These are phyloP conservation scores for Boletales sp. DNA, from an alignment of 768 basidiomycete species.

Conservation along the genomic window DNA sequence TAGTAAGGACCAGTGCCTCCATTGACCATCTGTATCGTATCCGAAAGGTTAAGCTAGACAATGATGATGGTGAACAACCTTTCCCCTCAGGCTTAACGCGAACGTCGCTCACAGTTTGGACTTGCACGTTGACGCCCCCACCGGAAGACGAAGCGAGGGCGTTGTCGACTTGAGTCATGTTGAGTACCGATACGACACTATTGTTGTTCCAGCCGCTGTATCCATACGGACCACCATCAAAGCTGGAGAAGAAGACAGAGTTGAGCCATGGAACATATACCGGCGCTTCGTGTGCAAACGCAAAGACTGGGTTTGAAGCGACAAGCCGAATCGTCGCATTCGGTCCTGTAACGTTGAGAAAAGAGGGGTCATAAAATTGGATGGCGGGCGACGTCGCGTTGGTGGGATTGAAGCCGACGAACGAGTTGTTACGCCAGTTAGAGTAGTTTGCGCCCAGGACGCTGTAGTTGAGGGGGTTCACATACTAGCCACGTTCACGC, in stretches of 20 bases:
- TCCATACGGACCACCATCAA: conserved; percentile 62
- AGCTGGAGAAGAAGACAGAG: conserved; percentile 71
- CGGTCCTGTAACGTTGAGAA: conserved; percentile 56
- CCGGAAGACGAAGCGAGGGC: conserved; percentile 34
- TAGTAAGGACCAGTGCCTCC: conserved; percentile 63
- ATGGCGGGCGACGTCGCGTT: conserved; percentile 57
- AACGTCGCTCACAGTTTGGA: conserved; percentile 34
- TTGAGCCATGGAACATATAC: conserved; percentile 61
- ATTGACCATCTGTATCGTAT: conserved; percentile 66
- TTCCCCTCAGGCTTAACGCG: neutral
- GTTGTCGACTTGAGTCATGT: conserved; percentile 50
- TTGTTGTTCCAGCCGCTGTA: conserved; percentile 63
- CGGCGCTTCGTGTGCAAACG: conserved; percentile 79
- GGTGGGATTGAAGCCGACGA: conserved; percentile 60
- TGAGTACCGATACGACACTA: conserved; percentile 60
- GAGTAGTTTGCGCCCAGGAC: conserved; percentile 47
- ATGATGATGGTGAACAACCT: neutral
- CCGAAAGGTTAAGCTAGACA: conserved; percentile 52
- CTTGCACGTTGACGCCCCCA: conserved; percentile 45
- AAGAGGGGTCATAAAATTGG: conserved; percentile 49
- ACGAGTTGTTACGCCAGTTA: conserved; percentile 37
- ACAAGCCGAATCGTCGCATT: conserved; percentile 58
- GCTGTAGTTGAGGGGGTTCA: conserved; percentile 49
- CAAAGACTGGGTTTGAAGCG: conserved; percentile 59
- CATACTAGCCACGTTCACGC: conserved; percentile 33